phyloP scores from a whole-genome alignment of 1,284 basidiomycete genomes.

The Grifola frondosa region DNA sequence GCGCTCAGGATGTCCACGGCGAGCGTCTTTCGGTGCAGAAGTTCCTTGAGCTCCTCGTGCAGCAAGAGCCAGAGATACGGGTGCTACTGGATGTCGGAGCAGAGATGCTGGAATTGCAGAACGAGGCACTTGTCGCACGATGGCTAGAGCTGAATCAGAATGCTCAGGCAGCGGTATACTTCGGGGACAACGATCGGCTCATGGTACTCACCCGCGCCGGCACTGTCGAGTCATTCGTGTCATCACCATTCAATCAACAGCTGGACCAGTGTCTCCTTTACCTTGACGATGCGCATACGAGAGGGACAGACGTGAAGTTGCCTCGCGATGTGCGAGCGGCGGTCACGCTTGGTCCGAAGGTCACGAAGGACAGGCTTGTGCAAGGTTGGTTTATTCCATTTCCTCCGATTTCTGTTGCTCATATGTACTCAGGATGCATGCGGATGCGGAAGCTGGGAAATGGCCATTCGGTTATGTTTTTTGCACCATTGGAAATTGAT shows the following conservation, averaged over 20 bases:
- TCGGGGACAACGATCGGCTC: slow-evolving; percentile 44
- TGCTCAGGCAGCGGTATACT: slow-evolving; percentile 46
- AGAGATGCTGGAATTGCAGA: slow-evolving; percentile 53
- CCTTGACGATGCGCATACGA: slow-evolving; percentile 58
- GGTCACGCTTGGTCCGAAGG: slow-evolving; percentile 52
- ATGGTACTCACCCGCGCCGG: slow-evolving; percentile 42
- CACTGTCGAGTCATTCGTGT: slow-evolving; percentile 36
- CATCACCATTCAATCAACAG: slow-evolving; percentile 43
- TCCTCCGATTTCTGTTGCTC: not conserved
- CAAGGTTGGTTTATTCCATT: slow-evolving; percentile 46
- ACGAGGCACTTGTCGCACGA: slow-evolving; percentile 36
- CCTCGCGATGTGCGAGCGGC: slow-evolving; percentile 44
- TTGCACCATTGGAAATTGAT: slow-evolving; percentile 48
- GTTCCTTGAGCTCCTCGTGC: slow-evolving; percentile 37
- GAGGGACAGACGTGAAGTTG: slow-evolving; percentile 56
- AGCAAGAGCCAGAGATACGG: slow-evolving; percentile 36
- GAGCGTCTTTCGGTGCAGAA: no score
- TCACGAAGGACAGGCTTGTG: slow-evolving; percentile 53
- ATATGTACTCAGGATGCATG: slow-evolving; percentile 42
- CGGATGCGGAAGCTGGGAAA: slow-evolving; percentile 50
- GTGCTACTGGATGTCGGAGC: slow-evolving; percentile 57
- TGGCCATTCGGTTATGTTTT: slow-evolving; percentile 52
- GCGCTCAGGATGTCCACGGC: slow-evolving; percentile 20
- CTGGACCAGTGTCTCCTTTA: slow-evolving; percentile 49
- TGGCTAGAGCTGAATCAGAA: slow-evolving; percentile 40